Base-by-base conservation (phyloP, 1,139 yeast genomes). In the Taphrina pruni region DNA sequence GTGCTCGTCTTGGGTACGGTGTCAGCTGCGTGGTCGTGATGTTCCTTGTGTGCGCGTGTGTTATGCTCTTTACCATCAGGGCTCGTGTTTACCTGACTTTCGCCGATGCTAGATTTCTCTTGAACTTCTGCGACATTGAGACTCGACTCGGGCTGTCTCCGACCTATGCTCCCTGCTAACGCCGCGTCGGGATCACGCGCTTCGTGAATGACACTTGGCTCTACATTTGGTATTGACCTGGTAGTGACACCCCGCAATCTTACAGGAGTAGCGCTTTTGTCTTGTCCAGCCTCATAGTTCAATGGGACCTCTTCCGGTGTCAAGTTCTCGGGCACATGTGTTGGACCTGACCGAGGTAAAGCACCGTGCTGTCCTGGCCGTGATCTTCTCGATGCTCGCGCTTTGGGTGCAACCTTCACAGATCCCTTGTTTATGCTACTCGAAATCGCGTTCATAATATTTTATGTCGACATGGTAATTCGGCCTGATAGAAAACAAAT, bases 381-480 rank as follows among this genome's bases (percentile, higher is more conserved):
- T 7, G 61, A 3, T 9, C 67, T 61, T 11, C 67, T 21, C 1
- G 39, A 12, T 6, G 36, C 54, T 14, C 56, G 14, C 41, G 67
- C 61, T 21, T 64, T 64, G 12, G 67, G 67, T 3, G 67, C 61
- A 38, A 64, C 67, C 43, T 64, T 64, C 41, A 64, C 51, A 14
- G 67, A 54, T 35, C 67, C 67, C 46, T 64, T 64, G 26, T 64
- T 64, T 60, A 64, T 58, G 43, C 67, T 48, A 38, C 67, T 64
- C 9, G 67, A 58, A 9, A 58, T 46, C 3, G 62, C 62, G 26
- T 58, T 58, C 62, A 58, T 58, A 26, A 26, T 26, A 26, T 26
- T 26, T 26, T 2, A 26, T 26, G 2, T 26, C 32, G 32, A 26
- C 4, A 26, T 26, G 32, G 4, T 26, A 26, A 26, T 26, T 26